A percentile compares a stretch with the other conserved stretches of the same genome.
These are phyloP conservation scores for Kazachstania africana DNA, from an alignment of 805 yeast species.

Conservation along the genomic window DNA sequence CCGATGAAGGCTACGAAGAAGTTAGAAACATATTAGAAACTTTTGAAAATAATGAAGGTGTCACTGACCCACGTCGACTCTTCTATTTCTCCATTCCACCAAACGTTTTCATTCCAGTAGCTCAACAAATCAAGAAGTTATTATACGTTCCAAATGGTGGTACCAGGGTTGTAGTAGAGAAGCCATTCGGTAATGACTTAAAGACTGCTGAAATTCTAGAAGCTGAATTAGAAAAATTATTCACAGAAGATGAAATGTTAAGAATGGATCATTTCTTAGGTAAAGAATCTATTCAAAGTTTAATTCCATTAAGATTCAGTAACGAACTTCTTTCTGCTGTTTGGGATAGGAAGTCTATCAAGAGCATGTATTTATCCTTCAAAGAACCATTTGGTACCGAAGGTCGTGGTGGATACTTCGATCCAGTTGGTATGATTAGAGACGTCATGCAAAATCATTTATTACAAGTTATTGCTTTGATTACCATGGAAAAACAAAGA, in stretches of 20 bases:
- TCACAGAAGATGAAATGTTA: slow-evolving; percentile 80
- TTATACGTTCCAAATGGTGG: slow-evolving; percentile 57
- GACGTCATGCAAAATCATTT: slow-evolving; percentile 97
- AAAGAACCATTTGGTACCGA: slow-evolving; percentile 97
- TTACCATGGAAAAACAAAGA: slow-evolving; percentile 91
- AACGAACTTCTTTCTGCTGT: slow-evolving; percentile 76
- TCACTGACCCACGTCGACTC: slow-evolving; percentile 55
- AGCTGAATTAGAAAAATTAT: slow-evolving; percentile 65
- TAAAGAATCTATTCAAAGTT: slow-evolving; percentile 93
- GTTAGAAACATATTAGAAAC: slow-evolving; percentile 44
- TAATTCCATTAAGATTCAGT: slow-evolving; percentile 78
- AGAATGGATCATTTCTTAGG: slow-evolving; percentile 96
- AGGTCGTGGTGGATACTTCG: slow-evolving; percentile 97
- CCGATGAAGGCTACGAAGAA: slow-evolving; percentile 52
- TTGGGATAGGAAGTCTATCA: slow-evolving; percentile 73
- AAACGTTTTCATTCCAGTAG: slow-evolving; percentile 71
- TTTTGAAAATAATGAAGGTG: slow-evolving; percentile 42
- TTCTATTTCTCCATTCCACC: slow-evolving; percentile 95
- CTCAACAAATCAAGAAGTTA: slow-evolving; percentile 53
- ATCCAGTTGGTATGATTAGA: slow-evolving; percentile 84
- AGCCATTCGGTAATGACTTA: slow-evolving; percentile 93
- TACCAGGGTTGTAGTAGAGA: slow-evolving; percentile 80
- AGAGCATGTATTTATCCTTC: slow-evolving; percentile 76
- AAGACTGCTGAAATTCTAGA: slow-evolving; percentile 67
- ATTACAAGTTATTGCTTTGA: slow-evolving; percentile 77